Conservation (phyloP, 1,284 basidiomycete genomes). For the Cerioporus squamosus region DNA sequence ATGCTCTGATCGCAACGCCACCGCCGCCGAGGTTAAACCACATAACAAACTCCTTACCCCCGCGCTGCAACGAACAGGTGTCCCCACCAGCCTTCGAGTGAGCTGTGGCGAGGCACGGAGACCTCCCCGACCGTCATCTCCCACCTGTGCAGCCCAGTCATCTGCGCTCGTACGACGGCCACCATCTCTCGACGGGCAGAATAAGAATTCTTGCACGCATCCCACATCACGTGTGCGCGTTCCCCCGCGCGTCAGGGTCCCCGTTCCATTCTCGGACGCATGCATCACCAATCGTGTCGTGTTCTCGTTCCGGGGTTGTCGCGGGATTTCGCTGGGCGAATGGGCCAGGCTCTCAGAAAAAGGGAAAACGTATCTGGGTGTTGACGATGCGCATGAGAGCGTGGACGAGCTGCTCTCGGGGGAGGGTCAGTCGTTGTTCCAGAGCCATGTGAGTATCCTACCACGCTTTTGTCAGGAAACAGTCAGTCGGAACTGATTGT, state of each 20-base stretch:
- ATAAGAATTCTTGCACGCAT: no score
- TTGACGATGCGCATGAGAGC: slow-evolving; percentile 4
- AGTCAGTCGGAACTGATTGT: not conserved
- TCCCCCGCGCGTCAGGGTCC: slow-evolving; percentile 2
- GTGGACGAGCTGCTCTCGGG: slow-evolving; percentile 7
- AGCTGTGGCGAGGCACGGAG: no score
- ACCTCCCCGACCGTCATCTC: no score
- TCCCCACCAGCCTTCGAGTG: no score
- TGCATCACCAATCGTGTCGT: not conserved
- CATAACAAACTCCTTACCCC: not conserved
- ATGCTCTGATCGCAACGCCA: not conserved
- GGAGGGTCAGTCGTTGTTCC: slow-evolving; percentile 10
- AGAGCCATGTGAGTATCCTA: slow-evolving; percentile 10
- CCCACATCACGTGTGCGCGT: not conserved
- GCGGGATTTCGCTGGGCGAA: slow-evolving; percentile 10
- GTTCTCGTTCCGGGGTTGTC: not conserved
- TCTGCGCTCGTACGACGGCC: no score
- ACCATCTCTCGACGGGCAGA: not conserved
- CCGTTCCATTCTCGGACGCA: slow-evolving; percentile 6
- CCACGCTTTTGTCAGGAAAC: not conserved
- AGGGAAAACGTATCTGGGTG: slow-evolving; percentile 4
- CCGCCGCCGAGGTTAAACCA: not conserved
- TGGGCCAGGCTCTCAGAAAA: slow-evolving; percentile 18
- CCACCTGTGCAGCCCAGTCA: no score
- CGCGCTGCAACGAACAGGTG: no score